These are phyloP conservation scores for Jaminaea rosea DNA, from an alignment of 1,284 basidiomycete species.

Conservation along the genomic window DNA sequence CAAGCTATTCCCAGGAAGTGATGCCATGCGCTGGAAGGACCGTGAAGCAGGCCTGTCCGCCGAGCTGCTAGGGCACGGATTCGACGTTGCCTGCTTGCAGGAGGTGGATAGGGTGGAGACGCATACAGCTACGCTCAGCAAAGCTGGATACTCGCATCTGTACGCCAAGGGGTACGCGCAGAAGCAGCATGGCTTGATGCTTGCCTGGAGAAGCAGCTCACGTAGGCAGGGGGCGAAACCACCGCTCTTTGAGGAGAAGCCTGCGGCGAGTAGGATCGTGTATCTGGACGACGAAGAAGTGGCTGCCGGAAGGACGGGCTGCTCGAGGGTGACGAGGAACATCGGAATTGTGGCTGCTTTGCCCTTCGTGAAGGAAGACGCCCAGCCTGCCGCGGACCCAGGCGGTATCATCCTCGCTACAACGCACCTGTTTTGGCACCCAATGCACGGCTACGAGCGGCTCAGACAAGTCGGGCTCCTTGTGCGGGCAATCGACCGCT, in stretches of 20 bases:
- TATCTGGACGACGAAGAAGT: slow-evolving; percentile 28
- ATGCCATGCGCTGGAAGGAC: slow-evolving; percentile 47
- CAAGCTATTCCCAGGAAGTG: slow-evolving; percentile 49
- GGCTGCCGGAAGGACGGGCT: slow-evolving; percentile 12
- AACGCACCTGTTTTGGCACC: slow-evolving; percentile 89
- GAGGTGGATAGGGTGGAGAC: slow-evolving; percentile 47
- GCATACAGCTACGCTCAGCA: slow-evolving; percentile 25
- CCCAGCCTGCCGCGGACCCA: background rate
- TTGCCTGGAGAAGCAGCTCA: slow-evolving; percentile 25
- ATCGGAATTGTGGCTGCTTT: slow-evolving; percentile 36
- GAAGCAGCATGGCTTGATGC: slow-evolving; percentile 43
- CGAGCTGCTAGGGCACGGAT: slow-evolving; percentile 37
- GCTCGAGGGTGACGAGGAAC: slow-evolving; percentile 27
- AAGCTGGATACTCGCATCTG: slow-evolving; percentile 29
- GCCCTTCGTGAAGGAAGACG: slow-evolving; percentile 1
- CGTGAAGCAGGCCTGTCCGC: slow-evolving; percentile 30
- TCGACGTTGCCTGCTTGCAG: slow-evolving; percentile 49
- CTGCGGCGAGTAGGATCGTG: slow-evolving; percentile 11
- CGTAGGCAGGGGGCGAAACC: background rate
- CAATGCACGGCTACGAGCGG: slow-evolving; percentile 67
- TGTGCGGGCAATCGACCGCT: slow-evolving; percentile 58
- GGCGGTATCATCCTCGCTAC: slow-evolving; percentile 66
- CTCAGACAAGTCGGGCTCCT: slow-evolving; percentile 58
- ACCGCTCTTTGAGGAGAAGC: slow-evolving; percentile 5
- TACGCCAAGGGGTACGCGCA: slow-evolving; percentile 40